Conservation (phyloP, 2,329 filamentous ascomycete species). For the Verticillium nubilum region DNA sequence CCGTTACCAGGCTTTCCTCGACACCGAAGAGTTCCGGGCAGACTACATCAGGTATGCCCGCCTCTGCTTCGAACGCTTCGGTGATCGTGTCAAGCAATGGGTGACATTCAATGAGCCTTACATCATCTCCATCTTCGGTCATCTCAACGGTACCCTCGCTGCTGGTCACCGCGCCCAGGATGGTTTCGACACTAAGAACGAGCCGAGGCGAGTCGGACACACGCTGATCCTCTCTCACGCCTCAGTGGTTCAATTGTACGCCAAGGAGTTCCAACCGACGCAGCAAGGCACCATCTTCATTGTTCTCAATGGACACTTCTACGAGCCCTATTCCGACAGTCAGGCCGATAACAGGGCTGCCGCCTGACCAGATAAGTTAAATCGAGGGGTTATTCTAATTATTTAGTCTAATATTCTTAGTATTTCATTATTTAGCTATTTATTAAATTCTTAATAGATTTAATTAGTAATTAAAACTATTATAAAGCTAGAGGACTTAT, state of each 20-base stretch:
- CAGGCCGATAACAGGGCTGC: conserved; percentile 69
- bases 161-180: conserved; percentile 78
- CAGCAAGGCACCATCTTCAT: conserved; percentile 77
- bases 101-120: conserved; percentile 89
- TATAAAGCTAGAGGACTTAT: no score
- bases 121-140: conserved; percentile 77
- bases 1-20: conserved; percentile 75
- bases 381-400: no score
- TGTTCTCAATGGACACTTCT: conserved; percentile 79
- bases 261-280: conserved; percentile 73
- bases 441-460: no score
- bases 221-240: conserved; percentile 76
- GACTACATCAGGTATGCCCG: conserved; percentile 78
- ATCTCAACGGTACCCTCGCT: conserved; percentile 71
- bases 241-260: conserved; percentile 73
- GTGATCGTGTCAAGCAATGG: conserved; percentile 73
- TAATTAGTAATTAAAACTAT: no score
- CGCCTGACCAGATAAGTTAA: conserved; percentile 46
- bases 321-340: conserved; percentile 73
- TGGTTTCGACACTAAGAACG: conserved; percentile 65
- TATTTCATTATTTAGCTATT: no score
- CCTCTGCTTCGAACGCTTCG: conserved; percentile 67
- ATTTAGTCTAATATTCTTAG: no score
- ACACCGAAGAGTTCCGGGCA: conserved; percentile 74
- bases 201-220: conserved; percentile 81